A percentile compares a stretch with the other conserved stretches of the same genome.
Evolutionary conservation across 371 early-diverging fungal species (phyloP).

Genomic region (Smittium culicis): DNA sequence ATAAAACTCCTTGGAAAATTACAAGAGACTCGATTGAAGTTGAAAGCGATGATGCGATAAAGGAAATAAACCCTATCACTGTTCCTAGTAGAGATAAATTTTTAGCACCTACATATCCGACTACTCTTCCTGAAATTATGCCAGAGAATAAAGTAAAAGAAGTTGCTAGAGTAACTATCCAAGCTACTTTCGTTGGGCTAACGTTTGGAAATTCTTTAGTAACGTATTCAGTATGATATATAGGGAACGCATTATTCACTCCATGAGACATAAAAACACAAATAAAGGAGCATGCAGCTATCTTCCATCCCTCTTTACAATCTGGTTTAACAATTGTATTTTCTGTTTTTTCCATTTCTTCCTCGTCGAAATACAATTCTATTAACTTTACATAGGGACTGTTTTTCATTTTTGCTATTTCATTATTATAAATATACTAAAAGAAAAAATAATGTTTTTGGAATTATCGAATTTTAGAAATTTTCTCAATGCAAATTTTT

Average conservation of each 20-base stretch:
- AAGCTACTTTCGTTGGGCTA: constrained; percentile 20
- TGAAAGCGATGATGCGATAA: constrained; percentile 43
- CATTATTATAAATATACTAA: too few relatives aligned
- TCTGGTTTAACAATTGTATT: too few relatives aligned
- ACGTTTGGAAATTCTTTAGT: constrained; percentile 22
- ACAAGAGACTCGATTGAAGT: constrained; percentile 43
- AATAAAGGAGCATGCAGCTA: too few relatives aligned
- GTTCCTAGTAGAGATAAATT: constrained; percentile 44
- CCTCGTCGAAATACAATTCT: too few relatives aligned
- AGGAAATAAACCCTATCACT: constrained; percentile 33
- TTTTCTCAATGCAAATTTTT: too few relatives aligned
- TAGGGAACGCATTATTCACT: constrained; percentile 31
- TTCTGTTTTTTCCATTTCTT: too few relatives aligned
- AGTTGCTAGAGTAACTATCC: constrained; percentile 38
- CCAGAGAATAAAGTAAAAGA: constrained; percentile 42
- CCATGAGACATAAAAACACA: constrained; percentile 30
- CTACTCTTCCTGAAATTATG: constrained; percentile 44
- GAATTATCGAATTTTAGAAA: too few relatives aligned
- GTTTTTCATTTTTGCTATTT: too few relatives aligned
- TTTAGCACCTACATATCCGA: constrained; percentile 39
- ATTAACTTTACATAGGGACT: too few relatives aligned
- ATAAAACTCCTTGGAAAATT: constrained; percentile 46
- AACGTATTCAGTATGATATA: constrained; percentile 32
- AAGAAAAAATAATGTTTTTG: too few relatives aligned
- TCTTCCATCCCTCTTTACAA: too few relatives aligned